A percentile compares a stretch with the other conserved stretches of the same genome.
phyloP scores from a whole-genome alignment of 108 stramenopile genomes.

The Skeletonema potamos region DNA sequence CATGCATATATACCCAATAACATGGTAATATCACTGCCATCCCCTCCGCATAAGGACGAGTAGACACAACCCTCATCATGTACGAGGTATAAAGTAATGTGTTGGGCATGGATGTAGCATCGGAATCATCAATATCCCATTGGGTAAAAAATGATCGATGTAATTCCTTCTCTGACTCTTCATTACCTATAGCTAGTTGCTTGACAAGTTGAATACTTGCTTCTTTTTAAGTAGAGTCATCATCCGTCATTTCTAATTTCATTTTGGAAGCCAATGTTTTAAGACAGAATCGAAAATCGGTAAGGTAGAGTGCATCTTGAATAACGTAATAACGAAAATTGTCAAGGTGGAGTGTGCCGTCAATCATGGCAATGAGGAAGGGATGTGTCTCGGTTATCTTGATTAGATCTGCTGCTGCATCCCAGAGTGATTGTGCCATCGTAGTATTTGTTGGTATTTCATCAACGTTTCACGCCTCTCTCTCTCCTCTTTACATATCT shows the following conservation, averaged over 20 bases:
- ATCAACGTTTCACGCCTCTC: too few species aligned
- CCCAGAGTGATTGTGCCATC: conserved; percentile 73
- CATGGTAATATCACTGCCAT: conserved; percentile 82
- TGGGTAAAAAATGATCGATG: conserved; percentile 74
- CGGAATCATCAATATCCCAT: conserved; percentile 64
- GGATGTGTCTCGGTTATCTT: conserved; percentile 75
- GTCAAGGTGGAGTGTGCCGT: conserved; percentile 58
- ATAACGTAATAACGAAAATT: conserved; percentile 82
- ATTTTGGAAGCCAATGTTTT: conserved; percentile 50
- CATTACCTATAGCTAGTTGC: conserved; percentile 71
- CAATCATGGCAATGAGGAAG: conserved; percentile 83
- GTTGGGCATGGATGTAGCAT: conserved; percentile 70
- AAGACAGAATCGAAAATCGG: conserved; percentile 73
- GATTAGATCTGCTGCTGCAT: conserved; percentile 62
- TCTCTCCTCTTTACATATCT: too few species aligned
- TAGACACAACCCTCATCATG: conserved; percentile 69
- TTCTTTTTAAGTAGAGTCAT: conserved; percentile 20
- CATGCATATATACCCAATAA: conserved; percentile 90
- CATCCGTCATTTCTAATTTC: conserved; percentile 16
- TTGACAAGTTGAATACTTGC: conserved; percentile 33
- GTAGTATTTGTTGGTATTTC: too few species aligned
- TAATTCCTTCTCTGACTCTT: conserved; percentile 70
- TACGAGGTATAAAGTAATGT: conserved; percentile 84
- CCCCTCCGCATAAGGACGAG: conserved; percentile 68
- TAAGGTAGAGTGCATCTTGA: conserved; percentile 79